Conservation (phyloP, 768 basidiomycete genomes). For the Lactarius sp. region DNA sequence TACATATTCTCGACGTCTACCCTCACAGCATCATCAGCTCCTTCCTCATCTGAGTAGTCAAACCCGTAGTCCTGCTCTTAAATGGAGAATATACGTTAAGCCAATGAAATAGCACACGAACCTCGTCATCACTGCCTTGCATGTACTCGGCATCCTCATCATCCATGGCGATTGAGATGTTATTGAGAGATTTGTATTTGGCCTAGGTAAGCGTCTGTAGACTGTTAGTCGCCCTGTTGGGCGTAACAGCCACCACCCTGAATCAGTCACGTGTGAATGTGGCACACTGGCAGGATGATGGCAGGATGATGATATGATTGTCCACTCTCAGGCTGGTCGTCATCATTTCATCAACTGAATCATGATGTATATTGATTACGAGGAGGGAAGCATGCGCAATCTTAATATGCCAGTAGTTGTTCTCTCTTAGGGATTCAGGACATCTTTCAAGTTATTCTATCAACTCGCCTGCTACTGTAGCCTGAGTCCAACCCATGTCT, state of each 20-base stretch:
- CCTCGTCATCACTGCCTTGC: constrained; percentile 86
- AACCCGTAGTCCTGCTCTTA: constrained; percentile 81
- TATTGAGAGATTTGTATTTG: not conserved
- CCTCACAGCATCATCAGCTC: constrained; percentile 71
- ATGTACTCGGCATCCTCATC: constrained; percentile 94
- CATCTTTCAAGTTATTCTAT: not conserved
- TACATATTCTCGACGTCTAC: constrained; percentile 98
- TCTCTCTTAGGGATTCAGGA: not conserved
- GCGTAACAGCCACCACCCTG: no score
- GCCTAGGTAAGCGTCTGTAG: not conserved
- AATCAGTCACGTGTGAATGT: constrained; percentile 10
- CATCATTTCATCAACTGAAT: not conserved
- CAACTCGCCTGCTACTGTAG: not conserved
- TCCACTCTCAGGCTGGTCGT: no score
- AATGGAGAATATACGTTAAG: constrained; percentile 15
- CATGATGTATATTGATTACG: not conserved
- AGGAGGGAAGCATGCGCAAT: not conserved
- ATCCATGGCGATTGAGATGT: constrained; percentile 52
- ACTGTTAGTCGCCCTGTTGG: not conserved
- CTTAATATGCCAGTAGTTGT: not conserved
- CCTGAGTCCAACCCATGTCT: not conserved
- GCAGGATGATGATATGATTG: no score
- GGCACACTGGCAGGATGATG: no score
- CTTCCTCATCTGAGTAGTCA: constrained; percentile 91
- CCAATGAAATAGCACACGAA: constrained; percentile 30